These are phyloP conservation scores for Fusarium sp. DNA, from an alignment of 2,329 filamentous ascomycete species.

Conservation along the genomic window DNA sequence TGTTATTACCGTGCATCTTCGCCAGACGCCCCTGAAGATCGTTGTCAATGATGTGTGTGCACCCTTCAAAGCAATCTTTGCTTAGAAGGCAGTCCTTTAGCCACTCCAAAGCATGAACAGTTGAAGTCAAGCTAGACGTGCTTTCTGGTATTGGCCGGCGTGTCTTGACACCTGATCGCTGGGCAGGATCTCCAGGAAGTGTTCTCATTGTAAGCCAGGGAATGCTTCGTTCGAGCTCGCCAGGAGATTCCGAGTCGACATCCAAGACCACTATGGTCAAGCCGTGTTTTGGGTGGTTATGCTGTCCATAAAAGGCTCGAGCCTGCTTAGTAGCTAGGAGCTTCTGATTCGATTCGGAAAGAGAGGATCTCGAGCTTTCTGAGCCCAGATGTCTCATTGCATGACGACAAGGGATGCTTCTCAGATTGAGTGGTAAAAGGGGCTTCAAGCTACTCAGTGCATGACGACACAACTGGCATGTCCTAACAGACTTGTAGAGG, in stretches of 20 bases:
- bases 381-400: neutral
- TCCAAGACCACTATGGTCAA: neutral
- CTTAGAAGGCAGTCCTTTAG: neutral
- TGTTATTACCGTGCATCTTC: rapidly evolving
- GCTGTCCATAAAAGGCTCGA: neutral
- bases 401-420: neutral
- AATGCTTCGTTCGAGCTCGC: neutral
- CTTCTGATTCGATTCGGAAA: neutral
- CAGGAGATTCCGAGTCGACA: neutral
- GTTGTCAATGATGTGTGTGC: neutral
- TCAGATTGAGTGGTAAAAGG: neutral
- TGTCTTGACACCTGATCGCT: rapidly evolving
- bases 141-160: neutral
- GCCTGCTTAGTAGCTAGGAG: neutral
- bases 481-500: neutral
- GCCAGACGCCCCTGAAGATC: neutral
- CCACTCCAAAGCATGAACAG: neutral
- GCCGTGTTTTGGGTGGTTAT: neutral
- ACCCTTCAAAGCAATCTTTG: neutral
- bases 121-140: neutral
- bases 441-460: neutral
- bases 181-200: neutral
- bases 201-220: neutral
- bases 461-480: neutral
- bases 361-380: rapidly evolving